Base-by-base conservation (phyloP, 495 filamentous ascomycete genomes). In the Lindgomyces ingoldianus region DNA sequence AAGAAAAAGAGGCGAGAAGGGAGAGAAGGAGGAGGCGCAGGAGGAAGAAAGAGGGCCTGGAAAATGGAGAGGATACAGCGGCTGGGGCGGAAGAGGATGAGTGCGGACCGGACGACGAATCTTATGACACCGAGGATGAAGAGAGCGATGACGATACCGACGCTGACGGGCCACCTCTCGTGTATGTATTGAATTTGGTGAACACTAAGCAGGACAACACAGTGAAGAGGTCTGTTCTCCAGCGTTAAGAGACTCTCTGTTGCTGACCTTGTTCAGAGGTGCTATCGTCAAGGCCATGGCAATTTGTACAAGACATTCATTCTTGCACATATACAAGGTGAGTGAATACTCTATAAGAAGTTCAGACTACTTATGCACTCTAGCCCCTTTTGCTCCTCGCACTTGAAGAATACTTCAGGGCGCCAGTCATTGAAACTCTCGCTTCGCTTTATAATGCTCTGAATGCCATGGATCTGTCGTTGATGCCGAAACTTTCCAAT, bases 201-300 rank as follows among this genome's bases (percentile, higher is more conserved):
- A 98, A 98, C 72, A 99, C 93, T 1, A 98, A 98, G 76, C 91
- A 94, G 70, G 94, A 98, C 76, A 90, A 89, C 70, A 88, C 86
- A 14, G 93, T 89, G 12, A 93, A 94, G 75, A 83, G 88, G 87
- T 89, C 77, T 33, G 54, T 22, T 19, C 11, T 21, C 52, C 6
- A 24, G 29, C 52, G 2, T 22, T 12, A 19, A 33, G 9, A 4
- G 48, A 52, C 33, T 42, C 42, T 24, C 29, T 62, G 30, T 53
- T 58, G 26, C 54, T 70, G 27, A 73, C 46, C n/a, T 58, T 50
- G 46, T 67, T 30, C 58, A 90, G 93, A 83, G 94, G 94, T 57
- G 95, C 94, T 1, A 86, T 96, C 27, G 93, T 97, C 27, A 98
- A 97, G 76, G 92, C 94, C 1, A 98, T 98, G 94, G 94, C 94